Evolutionary conservation across 139 green algal genomes (phyloP), one percentile per base, ranked within the genome.

Genomic region (Choricystis sp.): DNA sequence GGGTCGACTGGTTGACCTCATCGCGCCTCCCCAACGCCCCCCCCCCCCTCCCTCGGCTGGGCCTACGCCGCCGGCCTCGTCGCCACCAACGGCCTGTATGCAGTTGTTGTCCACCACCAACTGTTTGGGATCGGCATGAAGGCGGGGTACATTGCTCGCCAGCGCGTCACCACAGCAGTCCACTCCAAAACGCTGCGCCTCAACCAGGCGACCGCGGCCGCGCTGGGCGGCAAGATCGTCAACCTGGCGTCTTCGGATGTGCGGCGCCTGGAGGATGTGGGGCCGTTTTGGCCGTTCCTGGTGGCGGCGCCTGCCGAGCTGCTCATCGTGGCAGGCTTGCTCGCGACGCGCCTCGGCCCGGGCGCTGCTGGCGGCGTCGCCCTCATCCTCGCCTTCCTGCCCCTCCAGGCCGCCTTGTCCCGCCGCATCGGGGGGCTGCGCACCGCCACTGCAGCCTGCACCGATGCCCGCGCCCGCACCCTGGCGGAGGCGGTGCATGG

Each of bases 401-500:
- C 83, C 1, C 3, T 81, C 57, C 72, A 87, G 80, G 77, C 55
- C 4, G 29, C 62, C 26, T 73, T 91, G 61, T 78, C 76, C 63
- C 74, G 73, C 2, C 76, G 74, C 49, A 81, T 91, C 27, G 76
- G 68, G 2, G 63, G 61, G 1, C 69, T 91, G 59, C 63, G 76
- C 3, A 48, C 26, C 48, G 27, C 49, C 28, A 81, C 74, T 19
- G 71, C 81, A 1, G 22, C 62, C 16, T 56, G 76, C 48, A 89
- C 86, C 3, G 87, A 95, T 67, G 83, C 92, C 76, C 77, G 87
- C 0, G 85, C 94, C 49, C 74, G 81, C 22, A 76, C 94, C 56
- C 77, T 77, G 24, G 71, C 76, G 0, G 78, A 85, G 61, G 70
- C 69, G 5, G 59, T 85, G 1, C 48, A 31, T 26, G 85, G 85